Evolutionary conservation across 495 filamentous ascomycete genomes (phyloP).

Genomic region (Parmelia sp.): DNA sequence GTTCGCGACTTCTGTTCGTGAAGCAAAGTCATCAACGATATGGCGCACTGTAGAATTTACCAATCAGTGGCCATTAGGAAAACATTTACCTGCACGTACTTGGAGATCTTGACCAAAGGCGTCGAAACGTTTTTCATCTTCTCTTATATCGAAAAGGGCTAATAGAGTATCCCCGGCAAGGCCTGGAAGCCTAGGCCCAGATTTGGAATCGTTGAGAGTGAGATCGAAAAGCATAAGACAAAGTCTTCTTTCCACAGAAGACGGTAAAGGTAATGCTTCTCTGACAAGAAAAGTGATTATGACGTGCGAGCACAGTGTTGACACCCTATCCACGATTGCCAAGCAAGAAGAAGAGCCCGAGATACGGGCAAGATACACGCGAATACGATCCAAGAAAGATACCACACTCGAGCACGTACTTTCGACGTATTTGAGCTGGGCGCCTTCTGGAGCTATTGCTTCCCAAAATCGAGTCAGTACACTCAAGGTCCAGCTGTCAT

Average conservation of each 20-base stretch:
- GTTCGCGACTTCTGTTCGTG: neutral
- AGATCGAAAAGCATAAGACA: constrained; percentile 15
- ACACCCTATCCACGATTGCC: constrained; percentile 2
- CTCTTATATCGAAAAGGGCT: constrained; percentile 14
- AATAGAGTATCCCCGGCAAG: constrained; percentile 10
- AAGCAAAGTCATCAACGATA: constrained; percentile 1
- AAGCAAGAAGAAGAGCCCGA: neutral
- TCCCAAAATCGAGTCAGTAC: constrained; percentile 8
- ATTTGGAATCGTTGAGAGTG: neutral
- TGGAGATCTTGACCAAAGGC: constrained; percentile 25
- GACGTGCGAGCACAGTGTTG: constrained; percentile 4
- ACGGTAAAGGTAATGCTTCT: neutral
- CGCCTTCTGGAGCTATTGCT: neutral
- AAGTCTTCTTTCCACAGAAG: constrained; percentile 3
- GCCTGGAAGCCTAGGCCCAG: neutral
- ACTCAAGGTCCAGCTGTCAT: constrained; percentile 8
- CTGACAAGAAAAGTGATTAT: neutral
- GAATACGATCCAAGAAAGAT: neutral
- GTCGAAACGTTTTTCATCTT: constrained; percentile 8
- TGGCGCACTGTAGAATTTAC: constrained; percentile 5
- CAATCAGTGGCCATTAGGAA: neutral
- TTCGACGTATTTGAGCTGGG: neutral
- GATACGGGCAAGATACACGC: neutral
- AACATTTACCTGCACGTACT: constrained; percentile 19
- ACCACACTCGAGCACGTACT: neutral